Evolutionary conservation across 2,329 filamentous ascomycete genomes (phyloP).

Genomic region (Calonectria naviculata): DNA sequence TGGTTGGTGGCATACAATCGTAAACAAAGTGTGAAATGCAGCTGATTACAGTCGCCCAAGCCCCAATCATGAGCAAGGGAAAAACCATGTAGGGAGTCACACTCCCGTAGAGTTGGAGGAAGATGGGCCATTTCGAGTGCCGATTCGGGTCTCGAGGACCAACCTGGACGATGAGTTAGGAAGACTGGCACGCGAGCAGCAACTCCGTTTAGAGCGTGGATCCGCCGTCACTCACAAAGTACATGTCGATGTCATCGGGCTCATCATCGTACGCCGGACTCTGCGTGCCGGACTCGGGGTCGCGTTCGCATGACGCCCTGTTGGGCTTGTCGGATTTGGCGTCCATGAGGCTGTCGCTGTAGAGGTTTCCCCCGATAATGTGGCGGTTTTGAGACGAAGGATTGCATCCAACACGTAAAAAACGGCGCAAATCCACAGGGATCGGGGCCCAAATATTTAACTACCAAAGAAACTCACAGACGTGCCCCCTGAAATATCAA

Average conservation of each 20-base stretch:
- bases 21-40: constrained; percentile 61
- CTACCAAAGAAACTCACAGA: too few relatives aligned
- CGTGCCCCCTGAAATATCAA: too few relatives aligned
- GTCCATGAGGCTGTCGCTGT: neutral
- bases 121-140: constrained; percentile 80
- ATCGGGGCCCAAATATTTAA: too few relatives aligned
- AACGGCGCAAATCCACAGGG: too few relatives aligned
- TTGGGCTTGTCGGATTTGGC: neutral
- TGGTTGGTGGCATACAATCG: constrained; percentile 25
- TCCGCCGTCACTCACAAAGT: neutral
- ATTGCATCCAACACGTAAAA: too few relatives aligned
- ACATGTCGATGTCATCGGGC: neutral
- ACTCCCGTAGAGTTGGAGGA: constrained; percentile 79
- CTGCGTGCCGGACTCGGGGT: neutral
- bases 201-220: neutral
- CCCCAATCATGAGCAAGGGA: constrained; percentile 69
- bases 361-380: too few relatives aligned
- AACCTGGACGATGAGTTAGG: constrained; percentile 11
- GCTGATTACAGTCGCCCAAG: constrained; percentile 76
- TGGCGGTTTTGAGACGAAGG: too few relatives aligned
- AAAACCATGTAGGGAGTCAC: constrained; percentile 79
- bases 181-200: too few relatives aligned
- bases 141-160: constrained; percentile 75
- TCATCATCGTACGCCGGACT: neutral
- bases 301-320: neutral